These are phyloP conservation scores for Smittium mucronatum DNA, from an alignment of 371 early-diverging fungal species.

Conservation along the genomic window DNA sequence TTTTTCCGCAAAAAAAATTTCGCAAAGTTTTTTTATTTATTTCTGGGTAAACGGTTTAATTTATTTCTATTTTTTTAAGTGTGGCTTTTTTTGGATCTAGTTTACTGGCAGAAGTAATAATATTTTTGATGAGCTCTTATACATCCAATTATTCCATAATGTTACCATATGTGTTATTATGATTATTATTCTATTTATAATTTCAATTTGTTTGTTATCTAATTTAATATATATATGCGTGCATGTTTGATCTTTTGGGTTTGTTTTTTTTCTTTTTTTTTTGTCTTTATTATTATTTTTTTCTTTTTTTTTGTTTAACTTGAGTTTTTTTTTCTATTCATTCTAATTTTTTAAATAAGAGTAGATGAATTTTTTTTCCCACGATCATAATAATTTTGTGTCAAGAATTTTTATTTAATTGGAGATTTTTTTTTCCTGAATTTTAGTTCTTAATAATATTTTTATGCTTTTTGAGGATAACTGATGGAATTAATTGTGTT, in stretches of 20 bases:
- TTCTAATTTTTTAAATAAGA: neutral
- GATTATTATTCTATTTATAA: neutral
- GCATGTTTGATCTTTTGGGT: neutral
- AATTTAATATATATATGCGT: neutral
- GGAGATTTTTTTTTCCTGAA: neutral
- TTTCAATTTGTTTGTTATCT: neutral
- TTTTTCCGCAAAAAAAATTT: neutral
- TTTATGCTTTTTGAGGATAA: neutral
- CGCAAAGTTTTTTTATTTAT: neutral
- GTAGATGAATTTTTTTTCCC: neutral
- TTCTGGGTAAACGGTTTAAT: neutral
- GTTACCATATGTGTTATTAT: neutral
- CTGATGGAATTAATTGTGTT: neutral
- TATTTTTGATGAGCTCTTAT: neutral
- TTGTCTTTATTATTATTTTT: neutral
- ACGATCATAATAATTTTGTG: neutral
- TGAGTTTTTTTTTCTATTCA: neutral
- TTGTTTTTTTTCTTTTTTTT: no score
- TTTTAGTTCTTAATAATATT: neutral
- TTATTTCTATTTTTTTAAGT: neutral
- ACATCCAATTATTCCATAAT: neutral
- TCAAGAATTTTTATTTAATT: neutral
- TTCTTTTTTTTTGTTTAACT: neutral
- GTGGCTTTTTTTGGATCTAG: neutral
- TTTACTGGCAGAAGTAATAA: neutral